phyloP scores from a whole-genome alignment of 345 rosid genomes.

The Eutrema japonicum region DNA sequence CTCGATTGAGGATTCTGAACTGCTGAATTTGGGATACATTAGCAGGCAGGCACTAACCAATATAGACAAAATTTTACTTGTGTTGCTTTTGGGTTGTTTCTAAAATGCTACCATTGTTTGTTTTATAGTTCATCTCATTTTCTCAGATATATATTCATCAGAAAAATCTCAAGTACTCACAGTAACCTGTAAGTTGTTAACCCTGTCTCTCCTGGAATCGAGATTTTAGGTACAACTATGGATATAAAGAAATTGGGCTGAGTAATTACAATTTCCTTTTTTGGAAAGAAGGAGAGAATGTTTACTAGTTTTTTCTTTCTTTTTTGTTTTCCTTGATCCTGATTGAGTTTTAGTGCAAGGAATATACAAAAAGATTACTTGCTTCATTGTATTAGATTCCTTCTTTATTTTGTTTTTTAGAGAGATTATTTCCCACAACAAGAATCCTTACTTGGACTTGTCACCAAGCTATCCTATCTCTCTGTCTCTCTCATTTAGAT shows the following conservation, averaged over 20 bases:
- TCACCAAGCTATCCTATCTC: slow-evolving; percentile 58
- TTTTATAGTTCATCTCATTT: not conserved
- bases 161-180: not conserved
- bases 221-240: not conserved
- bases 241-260: not conserved
- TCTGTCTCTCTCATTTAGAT: slow-evolving; percentile 31
- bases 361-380: slow-evolving; percentile 59
- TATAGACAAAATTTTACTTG: not conserved
- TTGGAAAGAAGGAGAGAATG: slow-evolving; percentile 11
- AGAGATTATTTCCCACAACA: slow-evolving; percentile 30
- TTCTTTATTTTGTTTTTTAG: slow-evolving; percentile 32
- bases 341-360: slow-evolving; percentile 24
- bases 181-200: slow-evolving; percentile 16
- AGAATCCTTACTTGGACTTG: slow-evolving; percentile 69
- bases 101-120: not conserved
- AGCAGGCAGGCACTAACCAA: not conserved
- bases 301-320: slow-evolving; percentile 6
- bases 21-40: no score
- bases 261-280: not conserved
- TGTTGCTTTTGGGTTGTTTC: slow-evolving; percentile 3
- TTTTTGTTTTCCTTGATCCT: slow-evolving; percentile 14
- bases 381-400: slow-evolving; percentile 53
- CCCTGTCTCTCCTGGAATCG: not conserved
- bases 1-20: not conserved
- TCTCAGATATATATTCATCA: not conserved